phyloP scores from a whole-genome alignment of 768 basidiomycete genomes.

The Kwoniella bestiolae region DNA sequence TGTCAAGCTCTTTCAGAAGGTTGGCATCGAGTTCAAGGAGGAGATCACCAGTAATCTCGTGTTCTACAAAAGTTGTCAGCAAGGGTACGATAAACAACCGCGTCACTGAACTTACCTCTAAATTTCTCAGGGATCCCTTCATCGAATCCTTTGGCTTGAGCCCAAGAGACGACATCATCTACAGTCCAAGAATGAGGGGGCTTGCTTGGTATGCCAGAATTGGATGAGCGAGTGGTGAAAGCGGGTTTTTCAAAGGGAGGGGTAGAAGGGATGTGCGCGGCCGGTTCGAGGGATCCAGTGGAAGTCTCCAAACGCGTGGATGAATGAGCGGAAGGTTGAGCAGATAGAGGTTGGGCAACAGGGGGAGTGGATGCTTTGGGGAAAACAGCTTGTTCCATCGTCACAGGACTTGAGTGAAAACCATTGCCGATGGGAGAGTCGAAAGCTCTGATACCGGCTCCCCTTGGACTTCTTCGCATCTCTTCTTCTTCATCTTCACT shows the following conservation, averaged over 20 bases:
- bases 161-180: slow-evolving; percentile 88
- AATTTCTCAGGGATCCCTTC: slow-evolving; percentile 81
- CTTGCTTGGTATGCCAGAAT: slow-evolving; percentile 7
- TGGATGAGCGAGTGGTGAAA: slow-evolving; percentile 7
- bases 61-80: slow-evolving; percentile 65
- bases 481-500: slow-evolving; percentile 62
- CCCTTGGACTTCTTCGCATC: slow-evolving; percentile 11
- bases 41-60: slow-evolving; percentile 98
- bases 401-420: slow-evolving; percentile 10
- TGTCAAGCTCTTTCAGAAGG: slow-evolving; percentile 94
- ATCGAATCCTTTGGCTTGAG: slow-evolving; percentile 81
- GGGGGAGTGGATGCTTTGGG: slow-evolving; percentile 14
- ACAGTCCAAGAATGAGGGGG: slow-evolving; percentile 77
- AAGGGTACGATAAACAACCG: neutral
- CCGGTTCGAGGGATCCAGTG: slow-evolving; percentile 27
- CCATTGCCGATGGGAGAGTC: slow-evolving; percentile 8
- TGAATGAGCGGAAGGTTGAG: slow-evolving; percentile 4
- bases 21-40: slow-evolving; percentile 90
- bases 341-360: neutral
- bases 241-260: slow-evolving; percentile 23
- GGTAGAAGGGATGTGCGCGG: slow-evolving; percentile 31
- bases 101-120: slow-evolving; percentile 68
- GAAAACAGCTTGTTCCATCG: slow-evolving; percentile 7
- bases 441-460: neutral
- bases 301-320: slow-evolving; percentile 1